A percentile compares a stretch with the other conserved stretches of the same genome.
These are phyloP conservation scores for Oehlia diaphana DNA, from an alignment of 192 early-diverging fungal genomes.

Conservation along the genomic window DNA sequence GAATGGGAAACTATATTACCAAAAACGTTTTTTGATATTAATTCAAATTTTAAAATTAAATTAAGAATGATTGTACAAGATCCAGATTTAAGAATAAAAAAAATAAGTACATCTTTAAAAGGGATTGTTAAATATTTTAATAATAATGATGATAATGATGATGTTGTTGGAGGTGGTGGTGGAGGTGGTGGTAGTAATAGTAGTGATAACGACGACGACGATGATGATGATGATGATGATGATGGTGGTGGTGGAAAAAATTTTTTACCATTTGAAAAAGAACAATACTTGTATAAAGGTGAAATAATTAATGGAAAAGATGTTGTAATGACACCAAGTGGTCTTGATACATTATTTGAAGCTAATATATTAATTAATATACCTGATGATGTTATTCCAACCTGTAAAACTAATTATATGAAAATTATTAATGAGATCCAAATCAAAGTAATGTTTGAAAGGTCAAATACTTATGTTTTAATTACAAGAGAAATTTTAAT, in stretches of 20 bases:
- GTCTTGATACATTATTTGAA: neutral
- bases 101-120: neutral
- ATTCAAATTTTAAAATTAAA: neutral
- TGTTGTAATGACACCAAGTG: neutral
- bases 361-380: neutral
- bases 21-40: conserved; percentile 13
- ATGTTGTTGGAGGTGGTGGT: too few species aligned
- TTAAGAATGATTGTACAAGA: neutral
- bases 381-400: neutral
- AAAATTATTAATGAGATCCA: neutral
- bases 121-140: neutral
- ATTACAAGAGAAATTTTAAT: neutral
- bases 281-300: neutral
- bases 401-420: neutral
- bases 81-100: neutral
- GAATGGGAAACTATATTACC: conserved; percentile 5
- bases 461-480: neutral
- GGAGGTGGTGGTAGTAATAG: too few species aligned
- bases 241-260: neutral
- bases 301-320: neutral
- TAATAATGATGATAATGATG: too few species aligned
- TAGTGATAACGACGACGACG: too few species aligned
- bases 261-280: neutral
- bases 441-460: conserved; percentile 19
- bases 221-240: too few species aligned